These are phyloP conservation scores for Lonicera japonica DNA, from an alignment of 129 eudicot genomes.

Conservation along the genomic window DNA sequence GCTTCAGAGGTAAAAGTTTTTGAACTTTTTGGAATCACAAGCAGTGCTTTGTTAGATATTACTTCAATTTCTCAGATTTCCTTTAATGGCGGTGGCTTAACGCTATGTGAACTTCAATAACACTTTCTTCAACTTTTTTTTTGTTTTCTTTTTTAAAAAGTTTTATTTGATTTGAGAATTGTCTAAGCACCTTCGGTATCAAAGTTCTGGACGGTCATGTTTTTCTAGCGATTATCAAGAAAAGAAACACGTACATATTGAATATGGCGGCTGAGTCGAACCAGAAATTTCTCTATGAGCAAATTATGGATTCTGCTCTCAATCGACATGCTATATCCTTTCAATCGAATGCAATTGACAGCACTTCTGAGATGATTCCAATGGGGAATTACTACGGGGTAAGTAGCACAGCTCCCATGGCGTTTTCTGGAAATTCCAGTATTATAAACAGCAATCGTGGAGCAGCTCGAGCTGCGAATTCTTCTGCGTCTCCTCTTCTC, in stretches of 20 bases:
- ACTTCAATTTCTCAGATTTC: background rate
- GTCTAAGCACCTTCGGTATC: background rate
- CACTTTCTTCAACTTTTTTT: no score
- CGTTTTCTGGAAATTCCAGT: conserved; percentile 34
- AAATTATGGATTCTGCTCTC: conserved; percentile 24
- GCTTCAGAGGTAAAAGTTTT: background rate
- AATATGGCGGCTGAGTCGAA: conserved; percentile 31
- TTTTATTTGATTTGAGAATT: background rate
- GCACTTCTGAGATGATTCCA: conserved; percentile 40
- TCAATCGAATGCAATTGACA: conserved; percentile 37
- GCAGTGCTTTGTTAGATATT: background rate
- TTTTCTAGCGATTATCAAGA: background rate
- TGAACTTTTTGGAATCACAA: background rate
- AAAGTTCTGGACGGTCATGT: background rate
- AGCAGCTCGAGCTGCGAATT: conserved; percentile 23
- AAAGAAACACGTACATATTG: no score
- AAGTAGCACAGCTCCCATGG: conserved; percentile 19
- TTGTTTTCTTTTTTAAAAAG: background rate
- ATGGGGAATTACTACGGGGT: conserved; percentile 40
- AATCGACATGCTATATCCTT: conserved; percentile 42
- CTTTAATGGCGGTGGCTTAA: conserved; percentile 6
- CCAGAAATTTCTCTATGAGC: conserved; percentile 41
- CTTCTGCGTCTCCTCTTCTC: conserved; percentile 38
- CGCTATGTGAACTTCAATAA: conserved; percentile 1
- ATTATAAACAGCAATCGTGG: conserved; percentile 27